Percentiles rank a stretch among this genome's conserved stretches.
Conservation (phyloP, 2,329 filamentous ascomycete species). For the Botrytis hyacinthi region DNA sequence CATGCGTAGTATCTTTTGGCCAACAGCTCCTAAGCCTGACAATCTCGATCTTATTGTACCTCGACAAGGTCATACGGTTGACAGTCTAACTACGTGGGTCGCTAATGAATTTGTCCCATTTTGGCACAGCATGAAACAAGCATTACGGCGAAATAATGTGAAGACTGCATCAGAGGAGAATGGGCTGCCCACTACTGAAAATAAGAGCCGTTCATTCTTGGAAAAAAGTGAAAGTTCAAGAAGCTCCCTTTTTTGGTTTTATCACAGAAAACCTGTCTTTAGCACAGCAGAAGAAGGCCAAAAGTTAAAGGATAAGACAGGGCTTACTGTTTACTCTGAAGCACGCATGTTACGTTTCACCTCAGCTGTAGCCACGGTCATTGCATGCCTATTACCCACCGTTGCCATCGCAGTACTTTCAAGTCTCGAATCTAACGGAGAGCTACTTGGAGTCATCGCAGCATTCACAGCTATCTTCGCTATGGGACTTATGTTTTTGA, state of each 20-base stretch:
- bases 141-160: not conserved
- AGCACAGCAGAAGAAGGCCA: not conserved
- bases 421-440: constrained; percentile 17
- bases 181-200: not conserved
- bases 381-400: constrained; percentile 28
- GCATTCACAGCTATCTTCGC: constrained; percentile 28
- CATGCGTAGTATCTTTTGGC: constrained; percentile 6
- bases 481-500: constrained; percentile 27
- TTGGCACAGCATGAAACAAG: constrained; percentile 17
- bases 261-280: not conserved
- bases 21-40: not conserved
- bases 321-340: constrained; percentile 13
- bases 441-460: constrained; percentile 25
- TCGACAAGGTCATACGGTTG: constrained; percentile 17
- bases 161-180: not conserved
- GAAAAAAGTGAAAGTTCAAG: not conserved
- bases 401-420: constrained; percentile 28
- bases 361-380: constrained; percentile 25
- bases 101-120: constrained; percentile 24
- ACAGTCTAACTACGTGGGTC: constrained; percentile 28
- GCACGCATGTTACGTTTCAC: constrained; percentile 21
- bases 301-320: not conserved
- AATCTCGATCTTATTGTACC: constrained; percentile 25
- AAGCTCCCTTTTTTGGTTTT: not conserved
- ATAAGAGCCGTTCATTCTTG: not conserved